These are phyloP conservation scores for Geranomyces variabilis DNA, from an alignment of 192 early-diverging fungal species.

Conservation along the genomic window DNA sequence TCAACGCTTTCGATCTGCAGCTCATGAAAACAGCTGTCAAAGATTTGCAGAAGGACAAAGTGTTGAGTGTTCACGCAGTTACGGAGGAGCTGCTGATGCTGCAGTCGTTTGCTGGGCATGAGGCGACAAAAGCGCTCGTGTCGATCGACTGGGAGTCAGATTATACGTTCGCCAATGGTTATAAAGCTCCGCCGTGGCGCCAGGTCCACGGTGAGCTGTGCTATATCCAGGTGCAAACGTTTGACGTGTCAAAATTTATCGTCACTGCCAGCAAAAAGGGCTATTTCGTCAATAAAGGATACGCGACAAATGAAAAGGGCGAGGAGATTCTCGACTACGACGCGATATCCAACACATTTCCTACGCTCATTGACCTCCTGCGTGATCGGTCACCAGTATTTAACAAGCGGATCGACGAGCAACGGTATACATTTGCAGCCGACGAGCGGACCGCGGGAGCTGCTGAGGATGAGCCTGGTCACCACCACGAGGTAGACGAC, in stretches of 20 bases:
- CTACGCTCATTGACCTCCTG: conserved; percentile 54
- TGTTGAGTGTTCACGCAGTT: conserved; percentile 51
- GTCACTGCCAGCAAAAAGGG: conserved; percentile 60
- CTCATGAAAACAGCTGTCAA: conserved; percentile 53
- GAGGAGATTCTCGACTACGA: conserved; percentile 61
- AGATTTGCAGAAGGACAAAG: conserved; percentile 43
- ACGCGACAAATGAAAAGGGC: conserved; percentile 56
- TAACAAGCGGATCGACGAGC: conserved; percentile 50
- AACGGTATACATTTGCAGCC: conserved; percentile 56
- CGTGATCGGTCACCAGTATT: conserved; percentile 50
- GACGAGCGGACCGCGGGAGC: conserved; percentile 11
- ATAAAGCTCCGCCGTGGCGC: conserved; percentile 64
- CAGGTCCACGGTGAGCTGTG: conserved; percentile 62
- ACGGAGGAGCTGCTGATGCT: conserved; percentile 59
- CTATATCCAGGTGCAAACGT: conserved; percentile 53
- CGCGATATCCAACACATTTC: conserved; percentile 45
- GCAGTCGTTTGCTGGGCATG: conserved; percentile 49
- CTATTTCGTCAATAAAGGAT: conserved; percentile 66
- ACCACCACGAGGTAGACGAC: conserved; percentile 10
- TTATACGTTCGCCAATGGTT: conserved; percentile 64
- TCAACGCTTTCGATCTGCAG: conserved; percentile 59
- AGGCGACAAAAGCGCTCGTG: conserved; percentile 42
- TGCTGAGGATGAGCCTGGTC: background rate
- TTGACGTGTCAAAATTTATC: conserved; percentile 54
- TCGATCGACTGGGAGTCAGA: conserved; percentile 66